phyloP scores from a whole-genome alignment of 352 stramenopile genomes.

The Globisporangium nunn region DNA sequence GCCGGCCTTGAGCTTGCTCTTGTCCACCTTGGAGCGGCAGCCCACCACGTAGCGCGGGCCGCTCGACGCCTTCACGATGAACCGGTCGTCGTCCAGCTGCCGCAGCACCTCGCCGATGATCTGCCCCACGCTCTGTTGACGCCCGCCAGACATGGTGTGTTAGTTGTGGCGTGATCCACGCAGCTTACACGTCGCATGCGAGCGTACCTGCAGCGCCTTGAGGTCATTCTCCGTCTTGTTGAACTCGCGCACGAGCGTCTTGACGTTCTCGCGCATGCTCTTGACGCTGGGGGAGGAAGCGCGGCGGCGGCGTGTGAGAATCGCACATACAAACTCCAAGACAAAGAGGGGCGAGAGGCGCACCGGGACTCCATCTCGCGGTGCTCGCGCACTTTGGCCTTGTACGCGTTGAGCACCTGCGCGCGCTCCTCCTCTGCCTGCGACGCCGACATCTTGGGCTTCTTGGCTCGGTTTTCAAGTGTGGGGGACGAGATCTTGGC shows the following conservation, averaged over 20 bases:
- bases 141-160: no score
- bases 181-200: background rate
- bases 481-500: background rate
- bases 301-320: no score
- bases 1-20: conserved; percentile 95
- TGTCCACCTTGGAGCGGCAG: conserved; percentile 92
- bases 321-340: background rate
- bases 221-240: conserved; percentile 99
- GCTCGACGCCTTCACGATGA: conserved; percentile 98
- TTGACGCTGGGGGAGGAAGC: conserved; percentile 75
- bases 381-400: conserved; percentile 95
- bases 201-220: conserved; percentile 84
- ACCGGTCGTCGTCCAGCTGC: conserved; percentile 96
- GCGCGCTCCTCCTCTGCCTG: conserved; percentile 82
- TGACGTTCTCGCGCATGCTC: conserved; percentile 95
- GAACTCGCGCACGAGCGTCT: conserved; percentile 93
- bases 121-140: conserved; percentile 91
- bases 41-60: conserved; percentile 98
- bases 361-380: conserved; percentile 93
- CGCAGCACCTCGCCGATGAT: conserved; percentile 99
- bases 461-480: conserved; percentile 1
- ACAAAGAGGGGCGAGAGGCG: conserved; percentile 10
- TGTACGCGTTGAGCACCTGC: conserved; percentile 93
- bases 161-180: no score
- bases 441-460: conserved; percentile 42